phyloP scores from a whole-genome alignment of 192 early-diverging fungal genomes.

The Coemansia sp. region DNA sequence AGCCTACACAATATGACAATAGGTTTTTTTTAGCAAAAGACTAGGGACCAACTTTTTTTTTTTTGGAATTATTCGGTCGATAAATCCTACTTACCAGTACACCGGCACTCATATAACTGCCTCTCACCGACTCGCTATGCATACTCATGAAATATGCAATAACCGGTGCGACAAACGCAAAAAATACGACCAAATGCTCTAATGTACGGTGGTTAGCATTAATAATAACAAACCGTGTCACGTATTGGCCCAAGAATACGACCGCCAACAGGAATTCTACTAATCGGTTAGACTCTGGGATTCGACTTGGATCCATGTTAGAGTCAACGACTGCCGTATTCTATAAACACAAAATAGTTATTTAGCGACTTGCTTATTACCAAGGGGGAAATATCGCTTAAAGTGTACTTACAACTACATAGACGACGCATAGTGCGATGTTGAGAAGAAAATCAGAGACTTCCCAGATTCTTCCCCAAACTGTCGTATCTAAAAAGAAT shows the following conservation, averaged over 20 bases:
- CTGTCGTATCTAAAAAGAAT: conserved; percentile 49
- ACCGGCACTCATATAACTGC: conserved; percentile 56
- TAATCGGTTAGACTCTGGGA: conserved; percentile 24
- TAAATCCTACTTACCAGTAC: conserved; percentile 34
- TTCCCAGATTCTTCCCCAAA: conserved; percentile 55
- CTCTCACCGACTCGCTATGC: conserved; percentile 19
- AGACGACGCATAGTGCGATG: conserved; percentile 35
- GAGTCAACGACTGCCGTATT: conserved; percentile 43
- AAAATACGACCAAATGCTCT: conserved; percentile 43
- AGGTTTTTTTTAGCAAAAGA: not conserved
- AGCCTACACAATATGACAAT: conserved; percentile 20
- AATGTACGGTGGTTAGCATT: conserved; percentile 39
- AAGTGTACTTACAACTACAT: conserved; percentile 45
- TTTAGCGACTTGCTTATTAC: not conserved
- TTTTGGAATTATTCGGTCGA: too few relatives aligned
- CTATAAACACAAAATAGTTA: conserved; percentile 11
- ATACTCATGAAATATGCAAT: conserved; percentile 36
- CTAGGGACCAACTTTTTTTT: not conserved
- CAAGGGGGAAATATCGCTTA: not conserved
- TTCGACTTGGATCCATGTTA: conserved; percentile 26
- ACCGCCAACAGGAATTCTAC: conserved; percentile 41
- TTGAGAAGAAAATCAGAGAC: conserved; percentile 40
- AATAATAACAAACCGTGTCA: conserved; percentile 43
- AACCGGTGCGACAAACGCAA: conserved; percentile 43
- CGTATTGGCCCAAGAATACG: conserved; percentile 38